Evolutionary conservation across 1,284 basidiomycete genomes (phyloP), one percentile per base, ranked within the genome.

Genomic region (Pseudozyma thailandica): DNA sequence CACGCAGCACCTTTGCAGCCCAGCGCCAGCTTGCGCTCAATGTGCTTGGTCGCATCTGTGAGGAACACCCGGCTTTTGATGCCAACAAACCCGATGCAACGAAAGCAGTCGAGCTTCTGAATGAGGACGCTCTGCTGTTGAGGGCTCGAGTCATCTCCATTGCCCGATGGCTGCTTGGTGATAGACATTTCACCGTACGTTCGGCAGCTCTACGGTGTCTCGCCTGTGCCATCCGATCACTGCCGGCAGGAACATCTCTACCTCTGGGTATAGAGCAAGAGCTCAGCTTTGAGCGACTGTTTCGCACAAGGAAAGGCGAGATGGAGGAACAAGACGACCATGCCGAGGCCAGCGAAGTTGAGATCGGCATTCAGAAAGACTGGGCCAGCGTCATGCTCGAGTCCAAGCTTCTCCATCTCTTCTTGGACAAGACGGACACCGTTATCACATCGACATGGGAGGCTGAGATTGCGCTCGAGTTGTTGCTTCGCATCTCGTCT

Each of bases 21-120:
- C 94, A 97, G 80, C 86, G 93, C 26, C 88, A 90, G 9, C 88
- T 89, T 0, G 93, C 94, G 88, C 85, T 96, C 23, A 88, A 88
- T 9, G 86, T 95, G 0, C 84, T 96, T 0, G 86, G 87, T 0
- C 87, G 87, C 26, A 87, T 94, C 39, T 59, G 61, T 49, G 45
- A 59, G n/a, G 27, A 37, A 3, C 43, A 70, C 18, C 69, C 73
- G 16, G 31, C 66, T 6, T 50, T 56, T 21, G 35, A 23, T 6
- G 33, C 13, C 28, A 31, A 21, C 9, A 8, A 35, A 1, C 3
- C 13, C 6, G 27, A 12, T 1, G 27, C 10, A 18, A 18, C 20
- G 4, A 21, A 20, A 2, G 65, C 49, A 26, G 25, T 27, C 8
- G 37, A 44, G 16, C 28, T 45, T 39, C 55, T 64, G 31, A 66